Base-by-base conservation (phyloP, 2,329 filamentous ascomycete genomes). In the Penicillium hordei region DNA sequence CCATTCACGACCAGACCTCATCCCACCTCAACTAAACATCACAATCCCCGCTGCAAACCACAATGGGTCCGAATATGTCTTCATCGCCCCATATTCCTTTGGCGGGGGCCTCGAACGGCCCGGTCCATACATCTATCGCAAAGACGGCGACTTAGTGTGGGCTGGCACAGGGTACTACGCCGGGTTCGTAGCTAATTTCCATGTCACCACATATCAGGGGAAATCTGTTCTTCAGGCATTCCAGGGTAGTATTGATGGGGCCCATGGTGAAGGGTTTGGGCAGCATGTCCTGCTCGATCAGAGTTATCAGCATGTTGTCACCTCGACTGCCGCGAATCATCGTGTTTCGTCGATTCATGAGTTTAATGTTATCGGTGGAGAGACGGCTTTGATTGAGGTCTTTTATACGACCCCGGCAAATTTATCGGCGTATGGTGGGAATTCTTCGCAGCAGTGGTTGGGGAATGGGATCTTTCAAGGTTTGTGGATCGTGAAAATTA, bases 61-160 rank as follows among this genome's bases (percentile, higher is more conserved):
- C 5, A 65, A 69, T 17, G 65, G 68, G 15, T 39, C 62, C 10
- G 70, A 69, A 9, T 73, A 70, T 45, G 53, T 74, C 17, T 74
- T 74, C 39, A 50, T 73, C 1, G 64, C 70, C 5, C 72, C 70
- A 2, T 73, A 68, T 43, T 57, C 61, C 6, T 19, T 31, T 4
- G 17, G 17, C 55, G 46, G 64, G 61, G 45, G 75, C 0, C 79
- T 80, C 12, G 72, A 75, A 13, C 81, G 83, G 65, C 74, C 80
- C 0, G 80, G 73, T 0, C 78, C 81, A 0, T 84, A 84, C 63
- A 83, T 84, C 57, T 79, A 82, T 60, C 73, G 75, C 3, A 76
- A 81, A 57, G 67, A 81, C 33, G 81, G 82, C 0, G 80, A 83
- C 45, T 71, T 84, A 0, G 73, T 85, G 4, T 84, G 81, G 81